Evolutionary conservation across 1,139 yeast species (phyloP).

Genomic region (Zygosaccharomyces pseudobailii): DNA sequence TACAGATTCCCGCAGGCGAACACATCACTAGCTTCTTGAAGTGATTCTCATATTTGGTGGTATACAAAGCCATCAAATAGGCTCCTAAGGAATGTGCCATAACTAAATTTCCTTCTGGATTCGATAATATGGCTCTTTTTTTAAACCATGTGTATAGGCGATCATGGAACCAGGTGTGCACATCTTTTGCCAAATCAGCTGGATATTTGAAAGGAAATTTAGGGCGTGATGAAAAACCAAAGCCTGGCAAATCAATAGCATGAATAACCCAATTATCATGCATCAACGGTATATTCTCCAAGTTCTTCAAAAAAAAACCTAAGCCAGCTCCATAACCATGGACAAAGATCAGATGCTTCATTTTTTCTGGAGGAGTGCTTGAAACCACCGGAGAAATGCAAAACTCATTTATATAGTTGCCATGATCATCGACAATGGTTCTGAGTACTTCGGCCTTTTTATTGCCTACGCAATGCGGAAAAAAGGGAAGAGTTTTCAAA

Average conservation of each 20-base stretch:
- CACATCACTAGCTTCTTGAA: conserved; percentile 64
- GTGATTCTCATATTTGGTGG: conserved; percentile 51
- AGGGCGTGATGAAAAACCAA: conserved; percentile 70
- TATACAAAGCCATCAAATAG: conserved; percentile 71
- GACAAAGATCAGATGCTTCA: conserved; percentile 57
- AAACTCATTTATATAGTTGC: conserved; percentile 58
- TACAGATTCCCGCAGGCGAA: conserved; percentile 72
- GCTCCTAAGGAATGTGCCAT: conserved; percentile 95
- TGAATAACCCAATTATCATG: conserved; percentile 57
- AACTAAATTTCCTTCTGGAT: conserved; percentile 48
- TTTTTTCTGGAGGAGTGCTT: conserved; percentile 6
- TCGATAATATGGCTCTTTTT: conserved; percentile 42
- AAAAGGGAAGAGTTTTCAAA: conserved; percentile 39
- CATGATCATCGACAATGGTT: conserved; percentile 40
- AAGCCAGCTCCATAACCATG: conserved; percentile 82
- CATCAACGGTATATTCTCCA: conserved; percentile 35
- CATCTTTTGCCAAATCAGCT: conserved; percentile 30
- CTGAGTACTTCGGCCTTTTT: conserved; percentile 35
- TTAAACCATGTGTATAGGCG: conserved; percentile 58
- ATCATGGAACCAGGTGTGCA: conserved; percentile 67
- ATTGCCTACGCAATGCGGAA: conserved; percentile 28
- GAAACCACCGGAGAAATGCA: conserved; percentile 45
- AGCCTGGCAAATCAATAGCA: conserved; percentile 70
- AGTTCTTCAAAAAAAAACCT: conserved; percentile 64
- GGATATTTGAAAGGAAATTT: conserved; percentile 41